phyloP scores from a whole-genome alignment of 169 alveolate genomes.

The Plasmodium billcollinsi region DNA sequence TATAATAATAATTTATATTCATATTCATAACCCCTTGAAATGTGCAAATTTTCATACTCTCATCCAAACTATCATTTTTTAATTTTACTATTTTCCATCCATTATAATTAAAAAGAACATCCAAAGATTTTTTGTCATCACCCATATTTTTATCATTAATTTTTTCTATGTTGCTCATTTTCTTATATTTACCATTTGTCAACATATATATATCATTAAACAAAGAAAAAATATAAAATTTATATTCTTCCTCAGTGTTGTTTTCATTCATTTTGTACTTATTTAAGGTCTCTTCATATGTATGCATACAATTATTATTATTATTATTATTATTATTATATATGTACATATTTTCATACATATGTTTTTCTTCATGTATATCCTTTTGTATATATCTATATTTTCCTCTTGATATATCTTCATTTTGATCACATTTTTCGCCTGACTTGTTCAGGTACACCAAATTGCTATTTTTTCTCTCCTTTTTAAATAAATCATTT shows the following conservation, averaged over 20 bases:
- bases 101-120: conserved; percentile 36
- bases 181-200: conserved; percentile 14
- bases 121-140: background rate
- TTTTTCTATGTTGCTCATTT: too few relatives aligned
- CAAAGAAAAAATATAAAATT: conserved; percentile 50
- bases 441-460: conserved; percentile 44
- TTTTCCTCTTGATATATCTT: background rate
- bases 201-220: conserved; percentile 27
- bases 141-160: too few relatives aligned
- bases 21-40: conserved; percentile 30
- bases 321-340: too few relatives aligned
- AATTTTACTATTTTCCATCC: conserved; percentile 28
- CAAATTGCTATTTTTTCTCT: background rate
- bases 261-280: background rate
- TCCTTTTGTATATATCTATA: too few relatives aligned
- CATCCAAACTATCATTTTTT: background rate
- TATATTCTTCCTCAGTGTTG: background rate
- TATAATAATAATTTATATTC: conserved; percentile 59
- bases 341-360: too few relatives aligned
- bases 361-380: too few relatives aligned
- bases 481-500: conserved; percentile 27
- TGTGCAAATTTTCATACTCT: background rate
- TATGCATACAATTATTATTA: too few relatives aligned
- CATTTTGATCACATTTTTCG: conserved; percentile 4
- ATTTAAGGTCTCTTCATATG: too few relatives aligned